Evolutionary conservation across 129 eudicot species (phyloP), one percentile per base, ranked within the genome.

Genomic region (Gnaphalium uliginosum): DNA sequence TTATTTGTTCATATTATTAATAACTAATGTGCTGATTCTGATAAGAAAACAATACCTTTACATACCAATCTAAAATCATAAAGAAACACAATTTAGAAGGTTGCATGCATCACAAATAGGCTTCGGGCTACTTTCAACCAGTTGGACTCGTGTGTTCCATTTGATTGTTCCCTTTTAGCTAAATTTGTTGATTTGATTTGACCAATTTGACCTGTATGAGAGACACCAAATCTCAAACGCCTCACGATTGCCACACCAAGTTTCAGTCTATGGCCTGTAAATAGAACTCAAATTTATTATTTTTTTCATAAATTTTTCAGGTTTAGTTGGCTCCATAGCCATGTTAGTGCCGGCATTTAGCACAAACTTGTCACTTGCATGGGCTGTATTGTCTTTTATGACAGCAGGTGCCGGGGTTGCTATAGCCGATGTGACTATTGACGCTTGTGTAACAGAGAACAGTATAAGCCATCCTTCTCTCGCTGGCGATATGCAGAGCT

Each of bases 401-500:
- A 80, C 84, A n/a, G 96, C 88, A 22, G 89, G 96, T 72, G 89
- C 96, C 66, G 97, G 91, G 73, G 96, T 84, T 21, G 98, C 98
- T 9, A 83, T 93, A 79, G 96, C 92, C 13, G 97, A 93, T 84
- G 98, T 93, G 75, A 93, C 96, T 57, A 84, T 93, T 43, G 98
- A 93, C 83, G 98, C 98, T 1, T 90, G 92, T 84, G 98, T 93
- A 67, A 92, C 98, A 1, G 90, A 90, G 82, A 88, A 88, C 79
- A 86, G 92, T 81, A 90, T 83, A 39, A 83, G 82, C 54, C 96
- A 90, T 79, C 96, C 90, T 75, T 77, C 87, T 80, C 96, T 93
- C 84, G 96, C 96, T 72, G 89, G 97, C 48, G 98, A 93, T 78
- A 81, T 93, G 92, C 98, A 93, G 82, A 93, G 92, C 84, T 85